Base-by-base conservation (phyloP, 1,139 yeast species). In the Suhomyces yuchorum region DNA sequence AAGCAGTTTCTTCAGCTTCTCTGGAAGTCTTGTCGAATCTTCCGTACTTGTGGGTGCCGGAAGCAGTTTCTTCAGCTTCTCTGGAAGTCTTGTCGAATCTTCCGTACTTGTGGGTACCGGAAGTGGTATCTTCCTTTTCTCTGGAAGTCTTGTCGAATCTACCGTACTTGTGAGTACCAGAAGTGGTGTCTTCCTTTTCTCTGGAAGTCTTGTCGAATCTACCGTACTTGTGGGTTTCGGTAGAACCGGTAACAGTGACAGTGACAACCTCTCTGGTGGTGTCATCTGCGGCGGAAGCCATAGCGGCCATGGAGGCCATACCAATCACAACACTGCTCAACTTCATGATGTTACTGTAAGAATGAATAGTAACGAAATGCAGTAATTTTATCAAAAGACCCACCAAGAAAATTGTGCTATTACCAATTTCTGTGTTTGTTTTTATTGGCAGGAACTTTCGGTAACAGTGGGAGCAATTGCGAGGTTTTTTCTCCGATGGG, bases 1-100 rank as follows among this genome's bases (percentile, higher is more conserved):
- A 51, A 37, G 66, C 52, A 9, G 26, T 19, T 26, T 22, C 18
- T 7, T n/a, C 30, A 18, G 44, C 8, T 5, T 41, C 34, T 28
- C 40, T 55, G 57, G 63, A 61, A 55, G 82, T 77, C 61, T 77
- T 74, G 71, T 77, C 70, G 60, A 77, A 80, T 64, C 71, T 74
- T 50, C 83, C 82, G 49, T 62, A 61, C 52, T 63, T 71, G 65
- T 74, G 79, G 49, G 80, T 75, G 42, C 75, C 77, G 43, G 37
- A 51, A 37, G 65, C 52, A n/a, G 20, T 18, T 33, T 24, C 23
- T 14, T 18, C 14, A 14, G 43, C 7, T 20, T 20, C 23, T 20
- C 23, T 20, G 7, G 23, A 20, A 20, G 82, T 76, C 61, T 77
- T 74, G 70, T 77, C 69, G 60, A 76, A 79, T 63, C 71, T 74